Percentiles rank a stretch among this genome's conserved stretches.
Evolutionary conservation across 2,329 filamentous ascomycete species (phyloP).

Genomic region (Penicillium sp.): DNA sequence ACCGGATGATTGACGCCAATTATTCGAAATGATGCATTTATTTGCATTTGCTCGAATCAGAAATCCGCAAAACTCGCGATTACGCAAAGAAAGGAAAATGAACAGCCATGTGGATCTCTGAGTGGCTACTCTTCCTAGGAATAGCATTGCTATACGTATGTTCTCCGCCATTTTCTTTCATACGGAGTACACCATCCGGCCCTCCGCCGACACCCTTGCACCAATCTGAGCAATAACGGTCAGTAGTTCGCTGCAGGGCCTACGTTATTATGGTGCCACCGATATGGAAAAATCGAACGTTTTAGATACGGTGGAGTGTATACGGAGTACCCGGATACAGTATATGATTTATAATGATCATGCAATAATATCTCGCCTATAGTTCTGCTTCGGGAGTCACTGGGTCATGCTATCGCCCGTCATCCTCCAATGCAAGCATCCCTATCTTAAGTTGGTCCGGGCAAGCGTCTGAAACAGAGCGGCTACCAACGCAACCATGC

Average conservation of each 20-base stretch:
- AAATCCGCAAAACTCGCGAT: not conserved
- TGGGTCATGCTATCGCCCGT: not conserved
- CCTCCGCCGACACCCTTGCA: not conserved
- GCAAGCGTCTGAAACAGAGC: not conserved
- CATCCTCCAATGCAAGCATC: not conserved
- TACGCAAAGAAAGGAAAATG: not conserved
- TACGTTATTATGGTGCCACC: not conserved
- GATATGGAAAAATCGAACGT: not conserved
- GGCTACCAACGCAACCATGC: not conserved
- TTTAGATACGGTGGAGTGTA: not conserved
- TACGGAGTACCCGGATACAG: not conserved
- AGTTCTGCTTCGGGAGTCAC: too few species aligned
- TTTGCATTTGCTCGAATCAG: not conserved
- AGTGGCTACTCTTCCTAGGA: not conserved
- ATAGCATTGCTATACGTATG: not conserved
- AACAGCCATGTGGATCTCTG: not conserved
- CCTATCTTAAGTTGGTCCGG: not conserved
- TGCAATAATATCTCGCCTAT: not conserved
- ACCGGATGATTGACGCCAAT: conserved; percentile 5
- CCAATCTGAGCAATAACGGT: conserved; percentile 1
- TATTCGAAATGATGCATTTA: not conserved
- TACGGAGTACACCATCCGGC: not conserved
- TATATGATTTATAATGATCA: not conserved
- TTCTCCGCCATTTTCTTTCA: not conserved
- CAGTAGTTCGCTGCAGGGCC: not conserved